Conservation (phyloP, 2,329 filamentous ascomycete species). For the Knufia fluminis region DNA sequence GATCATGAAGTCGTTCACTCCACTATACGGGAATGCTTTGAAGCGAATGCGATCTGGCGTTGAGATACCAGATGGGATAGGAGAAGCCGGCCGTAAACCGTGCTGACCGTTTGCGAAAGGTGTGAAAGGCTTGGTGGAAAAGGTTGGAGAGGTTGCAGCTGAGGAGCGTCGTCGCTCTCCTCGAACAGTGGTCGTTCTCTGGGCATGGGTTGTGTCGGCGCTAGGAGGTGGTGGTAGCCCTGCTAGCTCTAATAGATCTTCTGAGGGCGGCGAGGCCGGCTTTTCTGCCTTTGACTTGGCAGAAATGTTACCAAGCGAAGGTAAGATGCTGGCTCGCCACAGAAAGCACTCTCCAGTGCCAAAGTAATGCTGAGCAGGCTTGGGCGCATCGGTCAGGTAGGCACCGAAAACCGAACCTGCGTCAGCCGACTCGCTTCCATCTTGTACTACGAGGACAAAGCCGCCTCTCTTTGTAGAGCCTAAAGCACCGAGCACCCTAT, state of each 20-base stretch:
- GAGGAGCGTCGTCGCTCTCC: constrained; percentile 31
- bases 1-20: constrained; percentile 93
- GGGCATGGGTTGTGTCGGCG: constrained; percentile 53
- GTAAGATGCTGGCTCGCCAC: constrained; percentile 65
- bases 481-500: constrained; percentile 47
- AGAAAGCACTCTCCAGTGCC: constrained; percentile 95
- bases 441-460: constrained; percentile 80
- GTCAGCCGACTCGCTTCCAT: constrained; percentile 40
- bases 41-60: constrained; percentile 75
- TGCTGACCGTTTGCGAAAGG: neutral
- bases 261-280: constrained; percentile 13
- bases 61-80: constrained; percentile 33
- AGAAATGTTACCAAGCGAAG: constrained; percentile 36
- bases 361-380: constrained; percentile 74
- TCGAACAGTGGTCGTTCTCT: constrained; percentile 51
- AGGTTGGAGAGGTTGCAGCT: constrained; percentile 23
- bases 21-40: constrained; percentile 94
- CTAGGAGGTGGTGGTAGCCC: constrained; percentile 61
- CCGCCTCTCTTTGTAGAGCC: constrained; percentile 59
- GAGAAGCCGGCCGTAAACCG: constrained; percentile 5
- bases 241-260: constrained; percentile 40
- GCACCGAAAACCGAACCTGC: constrained; percentile 64
- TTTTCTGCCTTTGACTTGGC: constrained; percentile 15
- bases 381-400: constrained; percentile 83
- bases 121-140: constrained; percentile 11